phyloP scores from a whole-genome alignment of 345 rosid genomes.

The Citrus maxima region DNA sequence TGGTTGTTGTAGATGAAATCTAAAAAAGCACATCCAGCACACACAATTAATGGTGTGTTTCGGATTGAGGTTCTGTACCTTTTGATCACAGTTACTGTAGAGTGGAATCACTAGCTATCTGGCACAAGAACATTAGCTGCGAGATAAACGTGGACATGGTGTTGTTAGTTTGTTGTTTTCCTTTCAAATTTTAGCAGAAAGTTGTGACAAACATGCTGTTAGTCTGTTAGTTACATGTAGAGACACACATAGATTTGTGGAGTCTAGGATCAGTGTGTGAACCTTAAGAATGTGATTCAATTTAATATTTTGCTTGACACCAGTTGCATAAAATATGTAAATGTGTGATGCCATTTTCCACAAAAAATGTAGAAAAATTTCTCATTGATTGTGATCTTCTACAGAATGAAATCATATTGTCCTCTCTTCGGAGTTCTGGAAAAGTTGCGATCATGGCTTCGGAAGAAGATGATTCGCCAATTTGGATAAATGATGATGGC shows the following conservation, averaged over 20 bases:
- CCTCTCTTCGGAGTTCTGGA: constrained; percentile 72
- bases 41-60: too few relatives aligned
- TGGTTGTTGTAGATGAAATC: too few relatives aligned
- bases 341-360: not conserved
- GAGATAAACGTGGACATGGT: too few relatives aligned
- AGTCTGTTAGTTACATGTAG: not conserved
- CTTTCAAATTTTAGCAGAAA: too few relatives aligned
- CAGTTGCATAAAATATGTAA: not conserved
- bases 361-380: not conserved
- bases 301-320: not conserved
- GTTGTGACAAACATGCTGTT: not conserved
- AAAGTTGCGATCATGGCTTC: constrained; percentile 96
- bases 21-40: too few relatives aligned
- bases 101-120: too few relatives aligned
- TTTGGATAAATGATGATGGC: constrained; percentile 70
- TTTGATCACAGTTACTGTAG: too few relatives aligned
- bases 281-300: not conserved
- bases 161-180: too few relatives aligned
- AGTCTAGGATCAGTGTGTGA: not conserved
- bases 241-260: not conserved
- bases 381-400: constrained; percentile 8
- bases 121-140: too few relatives aligned
- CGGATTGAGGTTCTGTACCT: too few relatives aligned
- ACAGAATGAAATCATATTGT: constrained; percentile 82
- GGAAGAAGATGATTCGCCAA: constrained; percentile 75